Percentiles rank a stretch among this genome's conserved stretches.
These are phyloP conservation scores for Schwanniomyces etchellsii DNA, from an alignment of 1,139 yeast genomes.

Conservation along the genomic window DNA sequence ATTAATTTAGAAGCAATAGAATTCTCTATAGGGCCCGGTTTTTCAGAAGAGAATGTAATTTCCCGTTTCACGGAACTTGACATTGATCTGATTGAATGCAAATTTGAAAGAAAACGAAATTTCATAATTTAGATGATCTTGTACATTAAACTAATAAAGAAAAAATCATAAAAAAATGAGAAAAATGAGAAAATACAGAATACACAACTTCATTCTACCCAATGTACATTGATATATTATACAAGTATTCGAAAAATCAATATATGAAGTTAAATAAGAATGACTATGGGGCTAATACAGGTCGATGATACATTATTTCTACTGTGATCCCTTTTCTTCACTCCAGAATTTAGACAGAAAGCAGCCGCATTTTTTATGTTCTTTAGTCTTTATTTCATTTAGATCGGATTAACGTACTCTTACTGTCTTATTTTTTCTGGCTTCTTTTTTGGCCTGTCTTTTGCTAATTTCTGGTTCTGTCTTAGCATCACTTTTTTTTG, in stretches of 20 bases:
- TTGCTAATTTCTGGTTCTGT: constrained; percentile 30
- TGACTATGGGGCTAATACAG: too few relatives aligned
- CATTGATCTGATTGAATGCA: constrained; percentile 2
- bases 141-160: neutral
- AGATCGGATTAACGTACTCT: constrained; percentile 1
- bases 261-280: too few relatives aligned
- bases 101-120: neutral
- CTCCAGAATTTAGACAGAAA: too few relatives aligned
- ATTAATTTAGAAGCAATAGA: constrained; percentile 44
- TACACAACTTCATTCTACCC: too few relatives aligned
- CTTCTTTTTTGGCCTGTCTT: constrained; percentile 45
- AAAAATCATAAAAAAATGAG: too few relatives aligned
- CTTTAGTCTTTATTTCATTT: too few relatives aligned
- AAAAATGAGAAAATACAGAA: too few relatives aligned
- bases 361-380: too few relatives aligned
- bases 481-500: constrained; percentile 9
- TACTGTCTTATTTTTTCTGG: constrained; percentile 33
- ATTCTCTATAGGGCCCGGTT: constrained; percentile 49
- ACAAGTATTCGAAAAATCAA: too few relatives aligned
- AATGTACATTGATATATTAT: too few relatives aligned
- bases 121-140: neutral
- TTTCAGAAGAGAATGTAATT: constrained; percentile 10
- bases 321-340: too few relatives aligned
- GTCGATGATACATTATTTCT: too few relatives aligned
- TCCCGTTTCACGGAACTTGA: constrained; percentile 6